Percentiles rank a stretch among this genome's conserved stretches.
These are phyloP conservation scores for Vitellaria paradoxa DNA, from an alignment of 179 eudicot genomes.

Conservation along the genomic window DNA sequence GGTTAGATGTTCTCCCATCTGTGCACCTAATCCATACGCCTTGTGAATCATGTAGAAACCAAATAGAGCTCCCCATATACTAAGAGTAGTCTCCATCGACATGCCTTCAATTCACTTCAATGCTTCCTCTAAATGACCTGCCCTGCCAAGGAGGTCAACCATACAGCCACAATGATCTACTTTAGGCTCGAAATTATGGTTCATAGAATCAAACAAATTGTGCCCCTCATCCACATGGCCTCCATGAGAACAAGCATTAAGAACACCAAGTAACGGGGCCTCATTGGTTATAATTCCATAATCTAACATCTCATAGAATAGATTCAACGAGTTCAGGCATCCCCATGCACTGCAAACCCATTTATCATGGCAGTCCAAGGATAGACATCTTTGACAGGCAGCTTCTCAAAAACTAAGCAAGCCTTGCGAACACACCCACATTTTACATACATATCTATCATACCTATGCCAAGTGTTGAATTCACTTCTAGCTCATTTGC, in stretches of 20 bases:
- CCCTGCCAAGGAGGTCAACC: constrained; percentile 30
- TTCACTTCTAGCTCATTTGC: background rate
- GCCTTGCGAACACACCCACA: constrained; percentile 28
- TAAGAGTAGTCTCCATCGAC: constrained; percentile 21
- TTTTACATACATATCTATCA: constrained; percentile 29
- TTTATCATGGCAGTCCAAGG: constrained; percentile 29
- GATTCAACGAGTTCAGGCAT: constrained; percentile 9
- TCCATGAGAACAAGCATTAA: constrained; percentile 26
- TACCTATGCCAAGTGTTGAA: constrained; percentile 21
- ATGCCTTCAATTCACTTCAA: constrained; percentile 14
- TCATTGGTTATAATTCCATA: constrained; percentile 23
- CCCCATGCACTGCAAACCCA: constrained; percentile 27
- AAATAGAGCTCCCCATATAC: constrained; percentile 23
- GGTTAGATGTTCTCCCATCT: constrained; percentile 17
- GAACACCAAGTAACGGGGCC: constrained; percentile 20
- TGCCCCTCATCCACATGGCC: constrained; percentile 23
- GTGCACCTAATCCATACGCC: constrained; percentile 16
- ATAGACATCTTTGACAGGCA: constrained; percentile 18
- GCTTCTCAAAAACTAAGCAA: constrained; percentile 9
- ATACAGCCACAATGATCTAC: constrained; percentile 27
- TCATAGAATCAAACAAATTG: constrained; percentile 14
- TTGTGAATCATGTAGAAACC: constrained; percentile 26
- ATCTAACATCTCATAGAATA: constrained; percentile 21
- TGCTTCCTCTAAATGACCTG: constrained; percentile 26
- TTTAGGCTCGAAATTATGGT: constrained; percentile 11